These are phyloP conservation scores for cucumber (Cucumis sativus) DNA, from an alignment of 306 rosid species.

Conservation along the genomic window DNA sequence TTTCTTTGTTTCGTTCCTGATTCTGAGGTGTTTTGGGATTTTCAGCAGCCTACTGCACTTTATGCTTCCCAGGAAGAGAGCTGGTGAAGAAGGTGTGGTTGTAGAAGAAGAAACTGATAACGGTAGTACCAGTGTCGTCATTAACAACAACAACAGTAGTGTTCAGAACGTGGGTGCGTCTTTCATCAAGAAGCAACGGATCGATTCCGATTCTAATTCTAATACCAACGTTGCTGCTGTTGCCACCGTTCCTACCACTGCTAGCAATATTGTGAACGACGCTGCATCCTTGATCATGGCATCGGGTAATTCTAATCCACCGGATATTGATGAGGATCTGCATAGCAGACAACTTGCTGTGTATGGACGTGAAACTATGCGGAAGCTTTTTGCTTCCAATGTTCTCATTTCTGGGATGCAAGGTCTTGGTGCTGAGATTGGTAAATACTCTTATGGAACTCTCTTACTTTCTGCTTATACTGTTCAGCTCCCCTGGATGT, in stretches of 20 bases:
- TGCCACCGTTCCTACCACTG: neutral
- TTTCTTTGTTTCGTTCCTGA: conserved; percentile 21
- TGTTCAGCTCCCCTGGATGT: neutral
- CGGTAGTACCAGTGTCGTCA: conserved; percentile 8
- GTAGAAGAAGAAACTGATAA: conserved; percentile 34
- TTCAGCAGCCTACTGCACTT: conserved; percentile 66
- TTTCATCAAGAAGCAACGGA: conserved; percentile 44
- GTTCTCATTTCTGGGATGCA: conserved; percentile 80
- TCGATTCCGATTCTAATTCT: conserved; percentile 29
- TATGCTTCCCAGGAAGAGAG: conserved; percentile 97
- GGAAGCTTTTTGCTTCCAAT: conserved; percentile 67
- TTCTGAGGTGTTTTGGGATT: conserved; percentile 18
- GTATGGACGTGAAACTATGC: conserved; percentile 93
- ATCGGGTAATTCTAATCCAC: conserved; percentile 34
- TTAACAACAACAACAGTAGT: conserved; percentile 1
- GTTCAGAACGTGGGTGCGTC: conserved; percentile 17
- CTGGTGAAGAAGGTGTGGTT: conserved; percentile 51
- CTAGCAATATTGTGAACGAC: conserved; percentile 13
- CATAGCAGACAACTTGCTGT: conserved; percentile 97
- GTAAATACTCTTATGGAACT: conserved; percentile 13
- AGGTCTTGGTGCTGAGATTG: conserved; percentile 95
- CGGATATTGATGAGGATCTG: conserved; percentile 85
- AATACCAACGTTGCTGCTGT: neutral
- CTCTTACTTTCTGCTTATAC: neutral
- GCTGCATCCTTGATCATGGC: conserved; percentile 35